Evolutionary conservation across 768 basidiomycete species (phyloP), one percentile per base, ranked within the genome.

Genomic region (Gymnopilus dilepis): DNA sequence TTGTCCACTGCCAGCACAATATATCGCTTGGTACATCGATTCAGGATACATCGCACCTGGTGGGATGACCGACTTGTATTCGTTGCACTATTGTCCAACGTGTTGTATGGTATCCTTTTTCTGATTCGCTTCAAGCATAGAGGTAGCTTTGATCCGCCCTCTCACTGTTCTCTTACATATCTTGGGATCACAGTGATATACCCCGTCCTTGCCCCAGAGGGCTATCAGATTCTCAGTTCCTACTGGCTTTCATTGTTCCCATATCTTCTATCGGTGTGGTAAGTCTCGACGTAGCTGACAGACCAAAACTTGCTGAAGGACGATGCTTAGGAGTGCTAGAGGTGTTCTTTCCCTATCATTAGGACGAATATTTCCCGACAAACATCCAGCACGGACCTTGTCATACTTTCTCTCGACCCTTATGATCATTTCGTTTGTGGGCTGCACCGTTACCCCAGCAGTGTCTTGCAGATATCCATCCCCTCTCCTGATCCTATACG

Each of bases 11-110:
- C 17, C n/a, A 26, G 30, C 6, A 48, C 56, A 21, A 37, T 50
- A 26, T 58, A 50, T 43, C 43, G 56, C 1, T 34, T 58, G 4
- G 22, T 48, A n/a, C 56, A 58, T n/a, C 56, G 56, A n/a, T 58
- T 47, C 38, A 31, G 56, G n/a, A 58, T 58, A 33, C 43, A 48
- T n/a, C 45, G 45, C 0, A 9, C 21, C 9, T 50, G 43, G 56
- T 58, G 33, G 56, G 56, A 58, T 37, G 56, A 50, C 22, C 34
- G 28, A 8, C 22, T 58, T 24, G 11, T 58, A 7, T 24, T 50
- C 12, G n/a, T 19, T 6, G 22, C 45, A 3, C 17, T 48, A n/a
- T 21, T 50, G 8, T 37, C 50, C 33, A 45, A 57, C 42, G n/a
- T 19, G 13, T 11, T 48, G 6, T 58, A 38, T 48, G 48, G 57